Conservation (phyloP, 352 stramenopile species). For the Globisporangium echinulatum region DNA sequence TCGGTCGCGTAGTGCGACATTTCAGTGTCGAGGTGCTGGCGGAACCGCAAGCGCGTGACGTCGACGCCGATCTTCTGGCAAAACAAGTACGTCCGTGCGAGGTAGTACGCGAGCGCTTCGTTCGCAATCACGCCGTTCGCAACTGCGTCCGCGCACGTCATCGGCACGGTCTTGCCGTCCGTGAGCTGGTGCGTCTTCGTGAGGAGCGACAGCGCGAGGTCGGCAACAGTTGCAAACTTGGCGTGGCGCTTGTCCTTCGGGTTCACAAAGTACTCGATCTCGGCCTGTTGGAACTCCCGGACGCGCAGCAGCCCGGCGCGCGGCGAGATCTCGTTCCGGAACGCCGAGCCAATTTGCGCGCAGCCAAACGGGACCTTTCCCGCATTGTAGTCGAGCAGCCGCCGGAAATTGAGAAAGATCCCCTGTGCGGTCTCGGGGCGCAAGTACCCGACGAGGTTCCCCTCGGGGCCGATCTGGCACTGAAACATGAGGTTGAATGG, state of each 20-base stretch:
- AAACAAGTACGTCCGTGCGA: slow-evolving; percentile 96
- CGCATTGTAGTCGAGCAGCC: slow-evolving; percentile 97
- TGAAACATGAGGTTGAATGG: slow-evolving; percentile 99
- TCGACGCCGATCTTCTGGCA: slow-evolving; percentile 94
- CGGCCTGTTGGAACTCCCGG: slow-evolving; percentile 98
- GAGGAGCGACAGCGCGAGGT: slow-evolving; percentile 89
- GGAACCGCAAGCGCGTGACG: slow-evolving; percentile 92
- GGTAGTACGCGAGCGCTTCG: slow-evolving; percentile 99
- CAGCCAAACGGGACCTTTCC: slow-evolving; percentile 88
- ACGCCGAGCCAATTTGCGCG: slow-evolving; percentile 84
- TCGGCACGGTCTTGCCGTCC: slow-evolving; percentile 93
- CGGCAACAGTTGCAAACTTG: slow-evolving; percentile 90
- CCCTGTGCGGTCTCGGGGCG: slow-evolving; percentile 98
- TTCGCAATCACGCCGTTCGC: slow-evolving; percentile 94
- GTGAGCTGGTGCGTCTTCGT: slow-evolving; percentile 94
- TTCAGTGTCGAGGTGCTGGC: slow-evolving; percentile 98
- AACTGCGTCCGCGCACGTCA: slow-evolving; percentile 91
- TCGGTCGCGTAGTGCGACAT: slow-evolving; percentile 99
- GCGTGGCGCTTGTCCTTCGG: slow-evolving; percentile 98
- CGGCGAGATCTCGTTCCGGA: slow-evolving; percentile 97
- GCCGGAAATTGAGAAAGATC: slow-evolving; percentile 99
- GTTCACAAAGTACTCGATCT: slow-evolving; percentile 99
- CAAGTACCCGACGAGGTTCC: slow-evolving; percentile 95
- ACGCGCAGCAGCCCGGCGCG: slow-evolving; percentile 95
- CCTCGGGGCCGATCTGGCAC: slow-evolving; percentile 98